Percentiles rank a stretch among this genome's conserved stretches.
Evolutionary conservation across 306 rosid genomes (phyloP).

Genomic region (Quercus ilex): DNA sequence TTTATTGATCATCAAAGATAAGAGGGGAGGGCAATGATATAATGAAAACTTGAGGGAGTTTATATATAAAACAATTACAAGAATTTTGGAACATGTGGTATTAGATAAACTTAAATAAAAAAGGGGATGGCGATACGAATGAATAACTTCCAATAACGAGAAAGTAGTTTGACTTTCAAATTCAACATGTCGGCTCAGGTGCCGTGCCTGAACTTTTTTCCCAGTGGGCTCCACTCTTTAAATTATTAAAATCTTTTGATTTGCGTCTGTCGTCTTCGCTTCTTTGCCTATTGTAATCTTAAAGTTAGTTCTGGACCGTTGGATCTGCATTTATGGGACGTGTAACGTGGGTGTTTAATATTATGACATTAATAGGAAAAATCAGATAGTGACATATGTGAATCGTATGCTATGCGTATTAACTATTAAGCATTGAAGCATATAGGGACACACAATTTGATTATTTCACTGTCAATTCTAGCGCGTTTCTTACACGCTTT

Average conservation of each 20-base stretch:
- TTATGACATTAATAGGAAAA: background rate
- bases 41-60: too few relatives aligned
- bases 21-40: too few relatives aligned
- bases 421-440: background rate
- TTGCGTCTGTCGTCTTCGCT: too few relatives aligned
- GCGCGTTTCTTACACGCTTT: slow-evolving; percentile 2
- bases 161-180: slow-evolving; percentile 25
- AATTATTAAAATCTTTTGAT: background rate
- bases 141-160: slow-evolving; percentile 8
- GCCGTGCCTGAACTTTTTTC: background rate
- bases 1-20: too few relatives aligned
- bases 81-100: background rate
- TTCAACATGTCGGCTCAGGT: background rate
- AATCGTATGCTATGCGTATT: too few relatives aligned
- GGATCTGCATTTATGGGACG: background rate
- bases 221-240: slow-evolving; percentile 5
- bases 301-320: background rate
- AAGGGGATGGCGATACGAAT: too few relatives aligned
- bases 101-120: too few relatives aligned
- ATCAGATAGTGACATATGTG: too few relatives aligned
- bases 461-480: background rate
- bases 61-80: too few relatives aligned
- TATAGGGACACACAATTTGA: background rate
- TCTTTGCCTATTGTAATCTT: too few relatives aligned
- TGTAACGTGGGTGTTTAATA: background rate